Evolutionary conservation across 495 filamentous ascomycete genomes (phyloP).

Genomic region (Penicillium cataractarum): DNA sequence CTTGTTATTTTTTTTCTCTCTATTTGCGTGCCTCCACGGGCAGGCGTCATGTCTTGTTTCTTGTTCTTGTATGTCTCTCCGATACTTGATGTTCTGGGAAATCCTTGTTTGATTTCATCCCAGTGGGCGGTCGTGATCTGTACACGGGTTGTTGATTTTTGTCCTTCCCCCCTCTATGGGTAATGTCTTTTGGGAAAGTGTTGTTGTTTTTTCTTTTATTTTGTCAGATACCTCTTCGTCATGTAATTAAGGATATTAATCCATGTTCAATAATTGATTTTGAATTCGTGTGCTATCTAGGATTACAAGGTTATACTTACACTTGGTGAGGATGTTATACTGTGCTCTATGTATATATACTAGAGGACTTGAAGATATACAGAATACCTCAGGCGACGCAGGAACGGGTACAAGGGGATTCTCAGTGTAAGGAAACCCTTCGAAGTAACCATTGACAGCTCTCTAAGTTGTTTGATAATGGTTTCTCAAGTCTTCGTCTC

Average conservation of each 20-base stretch:
- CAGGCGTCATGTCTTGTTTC: slow-evolving; percentile 10
- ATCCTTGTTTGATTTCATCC: not conserved
- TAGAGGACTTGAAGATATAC: not conserved
- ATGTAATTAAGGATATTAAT: slow-evolving; percentile 42
- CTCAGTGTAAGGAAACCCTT: too few species aligned
- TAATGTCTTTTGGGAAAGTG: slow-evolving; percentile 15
- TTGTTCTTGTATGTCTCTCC: not conserved
- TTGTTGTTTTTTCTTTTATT: slow-evolving; percentile 19
- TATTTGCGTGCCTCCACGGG: slow-evolving; percentile 13
- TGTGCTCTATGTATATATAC: not conserved
- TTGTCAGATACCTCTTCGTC: slow-evolving; percentile 47
- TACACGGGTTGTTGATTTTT: slow-evolving; percentile 8
- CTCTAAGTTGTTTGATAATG: too few species aligned
- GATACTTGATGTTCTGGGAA: not conserved
- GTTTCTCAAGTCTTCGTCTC: too few species aligned
- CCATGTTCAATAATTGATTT: slow-evolving; percentile 27
- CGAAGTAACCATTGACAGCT: too few species aligned
- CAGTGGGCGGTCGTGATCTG: slow-evolving; percentile 15
- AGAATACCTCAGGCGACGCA: too few species aligned
- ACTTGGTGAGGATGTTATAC: not conserved
- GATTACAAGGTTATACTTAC: too few species aligned
- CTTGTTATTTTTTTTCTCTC: not conserved
- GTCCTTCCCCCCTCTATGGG: slow-evolving; percentile 11
- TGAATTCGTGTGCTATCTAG: not conserved
- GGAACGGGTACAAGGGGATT: too few species aligned